Percentiles rank a stretch among this genome's conserved stretches.
phyloP scores from a whole-genome alignment of 2,329 filamentous ascomycete genomes.

The Leptosphaerulina australis region DNA sequence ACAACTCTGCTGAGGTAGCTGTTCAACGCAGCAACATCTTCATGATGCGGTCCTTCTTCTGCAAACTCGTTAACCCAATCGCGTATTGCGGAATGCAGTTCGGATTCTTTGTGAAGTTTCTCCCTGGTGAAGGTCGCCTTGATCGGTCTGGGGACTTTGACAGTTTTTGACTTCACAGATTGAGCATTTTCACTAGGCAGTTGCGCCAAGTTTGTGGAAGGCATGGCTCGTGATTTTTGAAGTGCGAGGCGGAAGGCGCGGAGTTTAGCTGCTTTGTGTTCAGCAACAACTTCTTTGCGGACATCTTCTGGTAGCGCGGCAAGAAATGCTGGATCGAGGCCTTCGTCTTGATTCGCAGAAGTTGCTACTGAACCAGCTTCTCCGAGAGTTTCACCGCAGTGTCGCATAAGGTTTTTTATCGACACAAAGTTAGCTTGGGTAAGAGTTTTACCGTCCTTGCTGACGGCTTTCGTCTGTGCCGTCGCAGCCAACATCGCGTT shows the following conservation, averaged over 20 bases:
- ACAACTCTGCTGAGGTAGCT: conserved; percentile 76
- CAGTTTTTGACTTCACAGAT: not conserved
- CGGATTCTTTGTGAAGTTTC: conserved; percentile 60
- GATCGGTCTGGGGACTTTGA: conserved; percentile 57
- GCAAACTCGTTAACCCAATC: conserved; percentile 77
- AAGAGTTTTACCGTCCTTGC: conserved; percentile 51
- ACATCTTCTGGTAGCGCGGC: conserved; percentile 78
- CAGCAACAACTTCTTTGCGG: conserved; percentile 71
- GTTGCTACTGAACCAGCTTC: conserved; percentile 38
- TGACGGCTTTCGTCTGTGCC: conserved; percentile 55
- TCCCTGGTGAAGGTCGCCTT: conserved; percentile 67
- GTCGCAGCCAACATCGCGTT: conserved; percentile 53
- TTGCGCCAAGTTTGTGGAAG: not conserved
- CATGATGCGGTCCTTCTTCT: conserved; percentile 75
- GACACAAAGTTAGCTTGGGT: conserved; percentile 76
- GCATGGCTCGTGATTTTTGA: conserved; percentile 29
- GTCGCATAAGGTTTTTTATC: conserved; percentile 36
- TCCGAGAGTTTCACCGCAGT: conserved; percentile 17
- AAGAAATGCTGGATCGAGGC: conserved; percentile 68
- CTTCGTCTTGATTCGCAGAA: conserved; percentile 3
- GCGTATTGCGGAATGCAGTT: conserved; percentile 75
- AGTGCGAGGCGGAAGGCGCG: conserved; percentile 37
- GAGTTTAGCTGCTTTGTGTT: conserved; percentile 60
- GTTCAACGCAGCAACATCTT: conserved; percentile 77
- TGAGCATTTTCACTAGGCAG: not conserved